Percentiles rank a stretch among this genome's conserved stretches.
Conservation (phyloP, 306 rosid genomes). For the Cucurbita moschata region DNA sequence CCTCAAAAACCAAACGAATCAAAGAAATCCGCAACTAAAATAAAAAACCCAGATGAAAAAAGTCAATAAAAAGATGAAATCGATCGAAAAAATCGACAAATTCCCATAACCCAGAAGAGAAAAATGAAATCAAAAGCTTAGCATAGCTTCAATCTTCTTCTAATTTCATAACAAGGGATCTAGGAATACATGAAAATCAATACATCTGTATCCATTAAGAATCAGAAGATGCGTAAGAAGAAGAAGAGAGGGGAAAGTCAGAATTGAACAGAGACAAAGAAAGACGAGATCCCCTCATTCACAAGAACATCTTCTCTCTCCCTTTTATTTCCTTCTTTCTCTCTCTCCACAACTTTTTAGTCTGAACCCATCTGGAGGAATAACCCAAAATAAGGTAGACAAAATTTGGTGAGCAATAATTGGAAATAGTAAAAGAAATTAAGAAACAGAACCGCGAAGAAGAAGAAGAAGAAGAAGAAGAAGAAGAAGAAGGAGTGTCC, state of each 20-base stretch:
- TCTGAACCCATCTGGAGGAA: background rate
- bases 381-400: conserved; percentile 4
- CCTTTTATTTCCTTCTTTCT: background rate
- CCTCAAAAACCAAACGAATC: background rate
- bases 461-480: background rate
- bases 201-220: background rate
- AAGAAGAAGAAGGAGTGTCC: background rate
- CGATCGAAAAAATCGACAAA: background rate
- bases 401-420: background rate
- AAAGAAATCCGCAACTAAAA: background rate
- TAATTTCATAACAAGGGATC: background rate
- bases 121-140: background rate
- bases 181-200: background rate
- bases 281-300: background rate
- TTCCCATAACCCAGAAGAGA: background rate
- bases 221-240: background rate
- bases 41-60: background rate
- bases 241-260: background rate
- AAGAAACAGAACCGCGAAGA: background rate
- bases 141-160: too few relatives aligned
- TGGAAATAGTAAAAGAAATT: conserved; percentile 8
- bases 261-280: background rate
- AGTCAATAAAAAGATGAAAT: background rate
- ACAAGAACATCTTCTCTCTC: background rate
- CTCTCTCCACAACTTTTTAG: background rate